phyloP scores from a whole-genome alignment of 139 green algal species.

The Nannochloris sp. region DNA sequence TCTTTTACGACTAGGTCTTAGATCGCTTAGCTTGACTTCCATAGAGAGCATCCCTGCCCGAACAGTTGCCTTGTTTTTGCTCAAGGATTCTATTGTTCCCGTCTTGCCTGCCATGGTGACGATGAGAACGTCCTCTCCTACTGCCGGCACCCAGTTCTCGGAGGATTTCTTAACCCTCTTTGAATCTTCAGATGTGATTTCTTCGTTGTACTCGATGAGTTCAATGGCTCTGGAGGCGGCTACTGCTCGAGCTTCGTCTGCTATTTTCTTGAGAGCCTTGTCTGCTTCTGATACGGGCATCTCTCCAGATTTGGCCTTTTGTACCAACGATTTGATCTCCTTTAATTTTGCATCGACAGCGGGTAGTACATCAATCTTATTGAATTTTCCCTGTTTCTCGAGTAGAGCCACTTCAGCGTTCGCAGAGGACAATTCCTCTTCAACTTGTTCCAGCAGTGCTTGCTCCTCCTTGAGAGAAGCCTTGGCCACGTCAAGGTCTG shows the following conservation, averaged over 20 bases:
- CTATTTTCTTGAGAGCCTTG: conserved; percentile 2
- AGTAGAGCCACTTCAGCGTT: not conserved
- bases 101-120: conserved; percentile 25
- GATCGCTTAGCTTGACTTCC: conserved; percentile 14
- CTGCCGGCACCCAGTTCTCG: conserved; percentile 10
- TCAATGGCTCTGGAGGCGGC: not conserved
- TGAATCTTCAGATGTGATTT: not conserved
- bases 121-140: conserved; percentile 20
- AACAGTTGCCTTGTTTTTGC: conserved; percentile 18
- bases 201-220: not conserved
- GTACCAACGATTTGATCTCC: not conserved
- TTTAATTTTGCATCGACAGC: not conserved
- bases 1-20: conserved; percentile 6
- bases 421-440: conserved; percentile 7
- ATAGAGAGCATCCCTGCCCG: conserved; percentile 23
- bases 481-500: not conserved
- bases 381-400: not conserved
- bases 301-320: not conserved
- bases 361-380: no score
- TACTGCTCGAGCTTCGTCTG: not conserved
- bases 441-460: not conserved
- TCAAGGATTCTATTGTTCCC: conserved; percentile 13
- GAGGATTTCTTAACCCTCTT: not conserved
- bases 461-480: conserved; percentile 8
- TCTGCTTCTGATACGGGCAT: conserved; percentile 3